phyloP scores from a whole-genome alignment of 371 early-diverging fungal genomes.

The Capillidium heterosporum region DNA sequence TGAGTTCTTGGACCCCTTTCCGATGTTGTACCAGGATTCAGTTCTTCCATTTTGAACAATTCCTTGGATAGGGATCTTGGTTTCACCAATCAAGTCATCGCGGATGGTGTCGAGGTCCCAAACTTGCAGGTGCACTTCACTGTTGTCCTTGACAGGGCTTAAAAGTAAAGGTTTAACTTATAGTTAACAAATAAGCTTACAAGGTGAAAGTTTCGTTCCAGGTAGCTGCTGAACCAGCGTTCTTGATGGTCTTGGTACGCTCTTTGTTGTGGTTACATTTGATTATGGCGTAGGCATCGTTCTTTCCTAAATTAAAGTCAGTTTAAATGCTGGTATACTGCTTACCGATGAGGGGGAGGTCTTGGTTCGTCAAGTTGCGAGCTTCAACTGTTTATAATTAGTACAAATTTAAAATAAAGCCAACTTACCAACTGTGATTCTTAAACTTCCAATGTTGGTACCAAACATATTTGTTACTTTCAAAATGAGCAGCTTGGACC shows the following conservation, averaged over 20 bases:
- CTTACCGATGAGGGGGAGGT: not conserved
- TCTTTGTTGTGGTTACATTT: constrained; percentile 1
- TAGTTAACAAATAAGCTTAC: not conserved
- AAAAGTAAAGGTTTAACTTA: not conserved
- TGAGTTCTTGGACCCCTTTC: constrained; percentile 2
- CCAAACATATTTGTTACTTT: constrained; percentile 4
- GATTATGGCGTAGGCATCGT: not conserved
- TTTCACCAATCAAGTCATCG: constrained; percentile 4
- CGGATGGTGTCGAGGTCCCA: constrained; percentile 3
- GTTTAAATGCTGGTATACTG: not conserved
- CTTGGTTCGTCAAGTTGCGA: not conserved
- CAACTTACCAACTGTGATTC: not conserved
- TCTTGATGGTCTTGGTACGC: not conserved
- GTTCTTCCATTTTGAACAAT: not conserved
- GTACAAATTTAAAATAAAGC: not conserved
- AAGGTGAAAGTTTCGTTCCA: constrained; percentile 6
- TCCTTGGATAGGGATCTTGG: constrained; percentile 1
- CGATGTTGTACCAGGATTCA: constrained; percentile 4
- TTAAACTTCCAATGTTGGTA: not conserved
- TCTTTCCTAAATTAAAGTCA: not conserved
- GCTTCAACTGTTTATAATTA: not conserved
- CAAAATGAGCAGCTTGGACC: too few relatives aligned
- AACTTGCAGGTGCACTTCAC: not conserved
- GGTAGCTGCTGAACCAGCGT: not conserved
- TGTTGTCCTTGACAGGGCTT: constrained; percentile 2